Evolutionary conservation across 2,329 filamentous ascomycete genomes (phyloP).

Genomic region (Bipolaris victoriae): DNA sequence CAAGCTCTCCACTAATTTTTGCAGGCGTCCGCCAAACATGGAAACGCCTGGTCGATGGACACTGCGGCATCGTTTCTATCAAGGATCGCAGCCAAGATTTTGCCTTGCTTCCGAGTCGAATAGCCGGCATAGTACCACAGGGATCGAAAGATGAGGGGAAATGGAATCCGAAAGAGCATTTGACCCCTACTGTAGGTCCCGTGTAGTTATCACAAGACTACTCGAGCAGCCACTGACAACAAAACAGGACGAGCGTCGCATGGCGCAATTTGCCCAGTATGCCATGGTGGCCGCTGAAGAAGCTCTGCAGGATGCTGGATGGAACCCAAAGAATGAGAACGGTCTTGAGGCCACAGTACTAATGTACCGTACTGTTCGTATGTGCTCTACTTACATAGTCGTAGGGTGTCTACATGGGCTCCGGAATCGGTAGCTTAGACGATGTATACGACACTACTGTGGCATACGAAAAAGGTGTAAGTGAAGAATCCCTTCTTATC

Average conservation of each 20-base stretch:
- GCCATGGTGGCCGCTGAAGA: constrained; percentile 85
- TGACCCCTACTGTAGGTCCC: constrained; percentile 43
- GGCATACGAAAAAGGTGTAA: constrained; percentile 73
- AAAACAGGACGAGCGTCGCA: constrained; percentile 70
- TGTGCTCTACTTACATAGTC: constrained; percentile 9
- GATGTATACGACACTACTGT: constrained; percentile 86
- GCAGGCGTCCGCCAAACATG: constrained; percentile 75
- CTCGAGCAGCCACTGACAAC: constrained; percentile 44
- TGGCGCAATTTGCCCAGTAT: constrained; percentile 92
- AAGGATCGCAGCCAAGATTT: constrained; percentile 68
- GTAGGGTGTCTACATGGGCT: constrained; percentile 87
- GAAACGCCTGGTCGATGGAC: constrained; percentile 77
- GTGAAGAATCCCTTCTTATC: constrained; percentile 31
- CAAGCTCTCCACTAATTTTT: constrained; percentile 3
- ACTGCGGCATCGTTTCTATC: constrained; percentile 81
- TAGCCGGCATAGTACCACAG: constrained; percentile 80
- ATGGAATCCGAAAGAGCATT: constrained; percentile 57
- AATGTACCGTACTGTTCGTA: constrained; percentile 8
- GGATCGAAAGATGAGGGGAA: constrained; percentile 53
- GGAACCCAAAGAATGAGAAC: constrained; percentile 66
- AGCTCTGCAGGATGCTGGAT: constrained; percentile 81
- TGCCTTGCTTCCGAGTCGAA: constrained; percentile 76
- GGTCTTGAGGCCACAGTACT: constrained; percentile 73
- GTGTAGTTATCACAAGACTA: background rate
- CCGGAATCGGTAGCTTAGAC: constrained; percentile 92